Percentiles rank a stretch among this genome's conserved stretches.
phyloP scores from a whole-genome alignment of 169 alveolate genomes.

The Eimeria praecox region DNA sequence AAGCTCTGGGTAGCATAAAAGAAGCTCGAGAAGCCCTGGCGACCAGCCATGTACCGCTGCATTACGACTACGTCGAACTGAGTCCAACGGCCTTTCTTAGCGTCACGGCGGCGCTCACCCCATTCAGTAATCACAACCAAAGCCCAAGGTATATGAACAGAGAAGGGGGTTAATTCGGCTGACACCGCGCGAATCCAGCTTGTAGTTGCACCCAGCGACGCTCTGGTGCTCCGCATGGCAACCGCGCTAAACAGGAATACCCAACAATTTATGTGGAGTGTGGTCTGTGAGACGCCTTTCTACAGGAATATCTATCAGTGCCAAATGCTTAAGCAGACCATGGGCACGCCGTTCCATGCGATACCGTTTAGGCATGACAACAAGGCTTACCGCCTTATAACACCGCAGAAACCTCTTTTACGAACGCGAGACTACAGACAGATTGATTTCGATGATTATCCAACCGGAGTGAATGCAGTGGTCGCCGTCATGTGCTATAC shows the following conservation, averaged over 20 bases:
- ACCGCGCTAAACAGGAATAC: background rate
- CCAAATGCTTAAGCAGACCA: constrained; percentile 99
- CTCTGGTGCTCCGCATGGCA: background rate
- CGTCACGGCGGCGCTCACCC: constrained; percentile 97
- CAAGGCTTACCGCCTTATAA: constrained; percentile 92
- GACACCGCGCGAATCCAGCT: background rate
- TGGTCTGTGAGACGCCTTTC: background rate
- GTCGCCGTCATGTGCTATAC: constrained; percentile 99
- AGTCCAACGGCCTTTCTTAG: constrained; percentile 97
- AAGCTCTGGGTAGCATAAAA: background rate
- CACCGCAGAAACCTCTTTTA: constrained; percentile 99
- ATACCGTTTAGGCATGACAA: constrained; percentile 97
- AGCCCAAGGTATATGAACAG: constrained; percentile 72
- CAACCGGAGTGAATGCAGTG: constrained; percentile 99
- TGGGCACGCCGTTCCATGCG: constrained; percentile 99
- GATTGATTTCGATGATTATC: constrained; percentile 97
- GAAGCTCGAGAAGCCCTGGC: constrained; percentile 57
- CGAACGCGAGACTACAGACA: constrained; percentile 96
- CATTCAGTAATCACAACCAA: constrained; percentile 99
- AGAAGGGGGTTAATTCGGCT: background rate
- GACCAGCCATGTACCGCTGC: constrained; percentile 88
- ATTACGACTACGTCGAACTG: constrained; percentile 97
- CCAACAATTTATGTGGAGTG: background rate
- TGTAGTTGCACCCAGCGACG: background rate
- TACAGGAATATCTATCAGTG: constrained; percentile 97